Base-by-base conservation (phyloP, 164 flowering plant genomes). In the Akebia trifoliata region DNA sequence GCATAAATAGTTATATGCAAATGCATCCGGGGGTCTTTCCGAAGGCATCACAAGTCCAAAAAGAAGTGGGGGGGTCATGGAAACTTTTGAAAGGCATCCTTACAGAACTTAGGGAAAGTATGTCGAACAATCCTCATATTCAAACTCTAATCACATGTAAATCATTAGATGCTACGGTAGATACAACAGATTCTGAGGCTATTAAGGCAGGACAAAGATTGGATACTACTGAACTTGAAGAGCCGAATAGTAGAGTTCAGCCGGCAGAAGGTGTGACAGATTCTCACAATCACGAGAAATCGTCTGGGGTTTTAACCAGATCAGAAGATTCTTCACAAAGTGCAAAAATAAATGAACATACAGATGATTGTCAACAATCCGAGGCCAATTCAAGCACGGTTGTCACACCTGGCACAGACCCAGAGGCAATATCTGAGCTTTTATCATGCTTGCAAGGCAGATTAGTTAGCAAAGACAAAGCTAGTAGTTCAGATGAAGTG, bases 11-110 rank as follows among this genome's bases (percentile, higher is more conserved):
- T 24, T 59, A 43, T 54, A 67, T 50, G 61, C 54, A 42, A 38
- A 35, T 18, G 44, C 40, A 66, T 40, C 63, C 49, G 18, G 70
- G 67, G 28, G 50, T 28, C 45, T 62, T 52, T 34, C 60, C 67
- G 14, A 56, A 54, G 50, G 45, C 40, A 22, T 37, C 52, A 38
- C 38, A 58, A 2, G 68, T 63, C 42, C 58, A 54, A 21, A 32
- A 28, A 6, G 62, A 55, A 38, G 55, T 44, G 24, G 67, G 61
- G 5, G 57, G 59, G 30, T 56, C 72, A 52, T 61, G 67, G 69
- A 47, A 64, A 55, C 29, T 31, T 56, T 6, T 68, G 29, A 65
- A 53, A 62, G 64, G 36, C 37, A 54, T 66, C 54, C 48, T 71
- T 30, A 38, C 31, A 6, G 60, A 24, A 6, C 31, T 68, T 12